Conservation (phyloP, 2,329 filamentous ascomycete species). For the Phialocephala subalpina region DNA sequence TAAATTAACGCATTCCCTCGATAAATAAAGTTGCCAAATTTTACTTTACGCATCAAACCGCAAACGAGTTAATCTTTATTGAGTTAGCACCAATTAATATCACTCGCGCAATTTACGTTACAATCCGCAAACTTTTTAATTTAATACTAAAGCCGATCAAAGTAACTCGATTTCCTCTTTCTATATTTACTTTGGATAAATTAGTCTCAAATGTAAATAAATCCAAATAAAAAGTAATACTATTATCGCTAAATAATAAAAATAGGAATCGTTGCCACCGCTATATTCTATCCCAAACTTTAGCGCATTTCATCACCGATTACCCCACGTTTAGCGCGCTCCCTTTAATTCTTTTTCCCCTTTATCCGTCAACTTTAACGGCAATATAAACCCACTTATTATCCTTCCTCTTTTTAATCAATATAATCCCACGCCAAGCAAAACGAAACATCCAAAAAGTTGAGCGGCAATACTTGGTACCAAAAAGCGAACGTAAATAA, state of each 20-base stretch:
- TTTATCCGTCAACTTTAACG: conserved; percentile 23
- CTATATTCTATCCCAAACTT: conserved; percentile 24
- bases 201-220: conserved; percentile 31
- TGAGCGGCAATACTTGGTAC: conserved; percentile 32
- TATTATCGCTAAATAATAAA: conserved; percentile 26
- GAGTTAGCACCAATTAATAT: conserved; percentile 22
- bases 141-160: conserved; percentile 20
- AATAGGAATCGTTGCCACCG: conserved; percentile 23
- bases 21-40: no score
- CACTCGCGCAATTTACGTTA: conserved; percentile 11
- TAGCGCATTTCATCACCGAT: conserved; percentile 30
- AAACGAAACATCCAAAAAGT: conserved; percentile 35
- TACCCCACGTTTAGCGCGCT: conserved; percentile 18
- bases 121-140: conserved; percentile 24
- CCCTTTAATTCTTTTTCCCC: conserved; percentile 17
- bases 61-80: conserved; percentile 18
- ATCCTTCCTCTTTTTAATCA: conserved; percentile 31
- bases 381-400: conserved; percentile 31
- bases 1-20: no score
- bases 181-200: conserved; percentile 18
- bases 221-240: conserved; percentile 24
- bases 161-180: conserved; percentile 24
- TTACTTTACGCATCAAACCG: neutral
- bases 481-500: conserved; percentile 36
- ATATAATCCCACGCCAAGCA: conserved; percentile 36